phyloP scores from a whole-genome alignment of 257 asterid species.

The Ophiorrhiza pumila region DNA sequence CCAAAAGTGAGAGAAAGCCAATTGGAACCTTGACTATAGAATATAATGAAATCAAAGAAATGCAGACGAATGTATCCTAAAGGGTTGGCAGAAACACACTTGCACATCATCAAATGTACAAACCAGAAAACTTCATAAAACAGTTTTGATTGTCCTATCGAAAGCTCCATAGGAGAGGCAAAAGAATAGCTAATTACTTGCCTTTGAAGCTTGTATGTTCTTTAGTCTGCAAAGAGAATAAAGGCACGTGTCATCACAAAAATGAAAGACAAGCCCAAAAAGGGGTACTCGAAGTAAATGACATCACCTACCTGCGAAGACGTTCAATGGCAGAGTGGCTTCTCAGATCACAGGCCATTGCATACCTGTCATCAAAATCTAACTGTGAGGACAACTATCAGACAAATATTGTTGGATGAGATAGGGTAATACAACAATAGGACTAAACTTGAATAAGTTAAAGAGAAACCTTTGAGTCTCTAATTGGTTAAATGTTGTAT shows the following conservation, averaged over 20 bases:
- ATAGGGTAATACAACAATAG: not conserved
- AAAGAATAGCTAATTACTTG: constrained; percentile 30
- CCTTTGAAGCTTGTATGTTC: constrained; percentile 79
- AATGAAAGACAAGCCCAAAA: not conserved
- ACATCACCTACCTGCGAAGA: constrained; percentile 55
- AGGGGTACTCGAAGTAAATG: constrained; percentile 7
- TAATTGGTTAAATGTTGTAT: not conserved
- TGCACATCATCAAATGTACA: too few species aligned
- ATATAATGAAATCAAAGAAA: constrained; percentile 9
- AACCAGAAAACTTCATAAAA: not conserved
- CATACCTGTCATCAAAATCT: constrained; percentile 50
- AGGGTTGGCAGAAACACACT: too few species aligned
- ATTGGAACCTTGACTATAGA: constrained; percentile 13
- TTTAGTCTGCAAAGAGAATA: constrained; percentile 61
- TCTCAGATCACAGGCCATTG: constrained; percentile 69
- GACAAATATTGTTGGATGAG: not conserved
- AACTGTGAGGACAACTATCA: not conserved
- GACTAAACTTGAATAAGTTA: too few species aligned
- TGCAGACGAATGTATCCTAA: not conserved
- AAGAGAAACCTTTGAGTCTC: not conserved
- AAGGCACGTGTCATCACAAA: constrained; percentile 12
- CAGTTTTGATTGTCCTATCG: not conserved
- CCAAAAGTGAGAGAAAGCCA: constrained; percentile 20
- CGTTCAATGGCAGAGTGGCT: constrained; percentile 73
- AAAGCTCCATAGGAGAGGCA: not conserved